A percentile compares a stretch with the other conserved stretches of the same genome.
Evolutionary conservation across 805 yeast species (phyloP).

Genomic region (Jamesozyma jinghongensis): DNA sequence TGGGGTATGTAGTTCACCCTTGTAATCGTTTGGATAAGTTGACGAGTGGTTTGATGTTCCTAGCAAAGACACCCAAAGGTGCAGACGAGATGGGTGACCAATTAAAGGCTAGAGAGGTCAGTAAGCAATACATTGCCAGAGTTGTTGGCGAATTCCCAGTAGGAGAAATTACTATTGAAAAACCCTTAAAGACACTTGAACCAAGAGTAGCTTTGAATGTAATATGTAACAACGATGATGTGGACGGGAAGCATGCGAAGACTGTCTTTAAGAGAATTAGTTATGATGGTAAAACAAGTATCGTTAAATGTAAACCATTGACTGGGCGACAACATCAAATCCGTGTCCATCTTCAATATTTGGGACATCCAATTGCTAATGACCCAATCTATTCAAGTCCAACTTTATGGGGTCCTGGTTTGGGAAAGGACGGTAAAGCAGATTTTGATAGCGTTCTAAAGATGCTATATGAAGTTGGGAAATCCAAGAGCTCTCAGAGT

Average conservation of each 20-base stretch:
- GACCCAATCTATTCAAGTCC: constrained; percentile 83
- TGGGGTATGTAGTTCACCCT: constrained; percentile 60
- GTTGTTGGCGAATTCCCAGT: constrained; percentile 80
- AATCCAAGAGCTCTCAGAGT: constrained; percentile 54
- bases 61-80: constrained; percentile 71
- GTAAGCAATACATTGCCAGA: constrained; percentile 75
- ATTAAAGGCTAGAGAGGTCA: constrained; percentile 62
- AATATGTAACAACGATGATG: constrained; percentile 30
- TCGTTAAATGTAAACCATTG: constrained; percentile 74
- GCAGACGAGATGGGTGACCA: constrained; percentile 71
- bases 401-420: constrained; percentile 65
- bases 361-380: constrained; percentile 84
- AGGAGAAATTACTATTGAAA: constrained; percentile 46
- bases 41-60: constrained; percentile 86
- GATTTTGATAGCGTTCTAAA: constrained; percentile 40
- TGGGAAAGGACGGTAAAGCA: constrained; percentile 55
- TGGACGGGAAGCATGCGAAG: constrained; percentile 51
- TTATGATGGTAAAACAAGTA: constrained; percentile 49
- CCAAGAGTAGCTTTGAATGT: constrained; percentile 65
- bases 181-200: constrained; percentile 59
- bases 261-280: constrained; percentile 61
- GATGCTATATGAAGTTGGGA: constrained; percentile 58
- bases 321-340: constrained; percentile 97
- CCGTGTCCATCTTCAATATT: constrained; percentile 77
- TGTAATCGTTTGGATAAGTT: constrained; percentile 83